Evolutionary conservation across 192 early-diverging fungal genomes (phyloP).

Genomic region (Entophlyctis helioformis): DNA sequence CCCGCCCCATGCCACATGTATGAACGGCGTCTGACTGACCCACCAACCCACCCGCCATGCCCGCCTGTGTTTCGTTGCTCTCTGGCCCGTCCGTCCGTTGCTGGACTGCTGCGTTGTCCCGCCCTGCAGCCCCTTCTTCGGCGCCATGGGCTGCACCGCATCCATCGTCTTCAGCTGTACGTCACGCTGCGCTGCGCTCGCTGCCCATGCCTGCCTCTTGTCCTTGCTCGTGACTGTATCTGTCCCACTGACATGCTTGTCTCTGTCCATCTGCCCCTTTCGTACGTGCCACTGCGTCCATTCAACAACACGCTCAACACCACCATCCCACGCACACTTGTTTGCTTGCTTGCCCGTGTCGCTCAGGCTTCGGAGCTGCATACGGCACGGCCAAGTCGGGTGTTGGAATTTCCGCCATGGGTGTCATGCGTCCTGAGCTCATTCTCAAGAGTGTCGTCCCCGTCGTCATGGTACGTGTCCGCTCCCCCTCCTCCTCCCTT

Average conservation of each 20-base stretch:
- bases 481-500: too few species aligned
- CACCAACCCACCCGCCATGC: not conserved
- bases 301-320: too few species aligned
- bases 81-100: not conserved
- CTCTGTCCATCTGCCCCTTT: too few species aligned
- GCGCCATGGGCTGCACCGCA: conserved; percentile 78
- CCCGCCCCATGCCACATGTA: too few species aligned
- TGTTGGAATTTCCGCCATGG: conserved; percentile 88
- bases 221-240: too few species aligned
- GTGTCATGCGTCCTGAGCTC: conserved; percentile 86
- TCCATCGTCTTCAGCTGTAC: conserved; percentile 71
- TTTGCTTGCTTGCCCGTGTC: not conserved
- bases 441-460: conserved; percentile 66
- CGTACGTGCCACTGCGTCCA: too few species aligned
- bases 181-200: not conserved
- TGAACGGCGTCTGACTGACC: not conserved
- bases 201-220: too few species aligned
- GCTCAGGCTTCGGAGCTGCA: conserved; percentile 84
- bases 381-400: conserved; percentile 98
- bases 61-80: not conserved
- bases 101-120: not conserved
- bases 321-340: too few species aligned
- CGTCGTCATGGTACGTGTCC: conserved; percentile 74
- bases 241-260: too few species aligned
- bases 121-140: conserved; percentile 68